A percentile compares a stretch with the other conserved stretches of the same genome.
These are phyloP conservation scores for Blastosporella zonata DNA, from an alignment of 1,284 basidiomycete genomes.

Conservation along the genomic window DNA sequence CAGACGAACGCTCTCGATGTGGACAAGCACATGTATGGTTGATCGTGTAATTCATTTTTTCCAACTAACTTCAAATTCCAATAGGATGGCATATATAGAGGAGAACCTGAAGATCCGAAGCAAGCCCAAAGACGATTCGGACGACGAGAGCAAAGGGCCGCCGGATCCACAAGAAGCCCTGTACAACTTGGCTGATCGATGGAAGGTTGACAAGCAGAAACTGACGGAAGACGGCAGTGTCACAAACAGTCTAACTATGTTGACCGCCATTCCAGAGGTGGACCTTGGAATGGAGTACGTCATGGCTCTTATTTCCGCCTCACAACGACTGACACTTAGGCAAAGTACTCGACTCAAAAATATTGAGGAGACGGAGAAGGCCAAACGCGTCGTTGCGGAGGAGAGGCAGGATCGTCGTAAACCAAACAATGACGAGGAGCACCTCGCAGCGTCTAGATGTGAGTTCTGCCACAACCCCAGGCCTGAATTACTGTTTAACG, in stretches of 20 bases:
- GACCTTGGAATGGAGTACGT: slow-evolving; percentile 96
- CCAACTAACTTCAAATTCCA: not conserved
- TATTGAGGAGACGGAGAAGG: slow-evolving; percentile 96
- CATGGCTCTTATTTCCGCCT: not conserved
- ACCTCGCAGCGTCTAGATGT: slow-evolving; percentile 84
- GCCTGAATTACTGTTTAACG: slow-evolving; percentile 6
- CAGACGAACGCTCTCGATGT: slow-evolving; percentile 96
- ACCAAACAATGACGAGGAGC: slow-evolving; percentile 66
- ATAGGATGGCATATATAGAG: slow-evolving; percentile 97
- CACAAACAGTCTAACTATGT: slow-evolving; percentile 89
- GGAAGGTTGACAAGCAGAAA: slow-evolving; percentile 57
- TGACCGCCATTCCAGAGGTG: slow-evolving; percentile 95
- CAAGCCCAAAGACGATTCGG: slow-evolving; percentile 46
- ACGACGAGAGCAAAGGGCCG: slow-evolving; percentile 43
- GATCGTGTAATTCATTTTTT: slow-evolving; percentile 5
- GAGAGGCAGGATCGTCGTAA: slow-evolving; percentile 57
- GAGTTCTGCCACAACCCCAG: slow-evolving; percentile 29
- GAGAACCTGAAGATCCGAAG: slow-evolving; percentile 84
- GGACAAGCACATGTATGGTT: slow-evolving; percentile 95
- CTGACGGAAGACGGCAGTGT: slow-evolving; percentile 85
- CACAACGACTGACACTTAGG: not conserved
- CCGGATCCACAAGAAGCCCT: slow-evolving; percentile 80
- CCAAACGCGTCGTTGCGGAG: slow-evolving; percentile 83
- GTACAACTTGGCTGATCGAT: slow-evolving; percentile 74
- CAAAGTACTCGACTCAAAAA: slow-evolving; percentile 83